Percentiles rank a stretch among this genome's conserved stretches.
phyloP scores from a whole-genome alignment of 495 filamentous ascomycete genomes.

The Penicillium desertorum region DNA sequence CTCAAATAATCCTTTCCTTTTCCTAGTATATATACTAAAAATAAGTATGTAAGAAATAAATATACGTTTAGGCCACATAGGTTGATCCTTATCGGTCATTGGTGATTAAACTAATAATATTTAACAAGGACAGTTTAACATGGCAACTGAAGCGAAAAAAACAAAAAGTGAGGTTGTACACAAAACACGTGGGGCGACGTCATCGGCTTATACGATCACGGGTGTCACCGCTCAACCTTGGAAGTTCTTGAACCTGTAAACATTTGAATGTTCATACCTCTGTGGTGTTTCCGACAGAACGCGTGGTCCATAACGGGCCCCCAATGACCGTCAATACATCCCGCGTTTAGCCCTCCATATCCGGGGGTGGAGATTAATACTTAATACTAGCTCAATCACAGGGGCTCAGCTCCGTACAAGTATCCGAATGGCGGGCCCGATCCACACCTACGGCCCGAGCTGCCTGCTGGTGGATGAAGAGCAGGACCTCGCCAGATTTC shows the following conservation, averaged over 20 bases:
- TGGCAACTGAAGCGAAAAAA: no score
- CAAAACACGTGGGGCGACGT: slow-evolving; percentile 44
- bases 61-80: no score
- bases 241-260: background rate
- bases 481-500: slow-evolving; percentile 34
- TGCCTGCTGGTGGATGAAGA: slow-evolving; percentile 50
- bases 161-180: background rate
- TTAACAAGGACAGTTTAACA: no score
- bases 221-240: slow-evolving; percentile 13
- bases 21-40: background rate
- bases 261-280: background rate
- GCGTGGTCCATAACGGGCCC: slow-evolving; percentile 9
- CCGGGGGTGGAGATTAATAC: slow-evolving; percentile 18
- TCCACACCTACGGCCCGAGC: slow-evolving; percentile 56
- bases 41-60: no score
- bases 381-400: slow-evolving; percentile 8
- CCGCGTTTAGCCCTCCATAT: slow-evolving; percentile 18
- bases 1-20: background rate
- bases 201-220: slow-evolving; percentile 29
- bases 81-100: no score
- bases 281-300: slow-evolving; percentile 11
- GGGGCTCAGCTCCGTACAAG: background rate
- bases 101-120: no score
- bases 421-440: slow-evolving; percentile 43
- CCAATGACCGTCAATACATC: slow-evolving; percentile 20